A percentile compares a stretch with the other conserved stretches of the same genome.
Evolutionary conservation across 495 filamentous ascomycete species (phyloP).

Genomic region (Annulohypoxylon maeteangense): DNA sequence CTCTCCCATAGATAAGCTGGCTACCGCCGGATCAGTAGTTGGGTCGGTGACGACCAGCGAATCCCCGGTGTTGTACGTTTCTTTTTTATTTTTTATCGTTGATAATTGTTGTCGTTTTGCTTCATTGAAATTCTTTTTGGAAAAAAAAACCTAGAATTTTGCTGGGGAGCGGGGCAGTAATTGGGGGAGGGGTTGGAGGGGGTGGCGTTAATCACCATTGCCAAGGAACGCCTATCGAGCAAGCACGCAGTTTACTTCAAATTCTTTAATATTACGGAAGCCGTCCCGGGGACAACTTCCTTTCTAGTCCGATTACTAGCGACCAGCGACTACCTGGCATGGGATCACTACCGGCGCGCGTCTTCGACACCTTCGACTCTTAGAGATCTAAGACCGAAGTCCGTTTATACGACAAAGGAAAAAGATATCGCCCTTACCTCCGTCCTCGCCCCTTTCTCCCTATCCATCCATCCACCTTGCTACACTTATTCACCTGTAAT

Average conservation of each 20-base stretch:
- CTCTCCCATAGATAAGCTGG: conserved; percentile 59
- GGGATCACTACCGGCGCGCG: conserved; percentile 22
- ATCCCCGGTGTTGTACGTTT: conserved; percentile 60
- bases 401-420: conserved; percentile 27
- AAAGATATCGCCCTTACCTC: conserved; percentile 6
- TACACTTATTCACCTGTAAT: conserved; percentile 9
- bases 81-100: too few species aligned
- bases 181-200: too few species aligned
- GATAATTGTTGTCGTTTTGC: too few species aligned
- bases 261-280: conserved; percentile 30
- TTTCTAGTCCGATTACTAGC: conserved; percentile 21
- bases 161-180: too few species aligned
- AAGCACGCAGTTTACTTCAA: conserved; percentile 9
- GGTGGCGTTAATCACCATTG: not conserved
- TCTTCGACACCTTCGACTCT: conserved; percentile 2
- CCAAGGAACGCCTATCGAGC: not conserved
- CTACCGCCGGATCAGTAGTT: conserved; percentile 58
- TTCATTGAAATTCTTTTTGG: too few species aligned
- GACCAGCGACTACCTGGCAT: conserved; percentile 1
- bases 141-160: not conserved
- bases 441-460: not conserved
- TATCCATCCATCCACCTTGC: not conserved
- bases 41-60: conserved; percentile 62
- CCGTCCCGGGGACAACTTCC: conserved; percentile 4
- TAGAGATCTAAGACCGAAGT: not conserved